Evolutionary conservation across 441 rosid genomes (phyloP).

Genomic region (Jatropha multifida): DNA sequence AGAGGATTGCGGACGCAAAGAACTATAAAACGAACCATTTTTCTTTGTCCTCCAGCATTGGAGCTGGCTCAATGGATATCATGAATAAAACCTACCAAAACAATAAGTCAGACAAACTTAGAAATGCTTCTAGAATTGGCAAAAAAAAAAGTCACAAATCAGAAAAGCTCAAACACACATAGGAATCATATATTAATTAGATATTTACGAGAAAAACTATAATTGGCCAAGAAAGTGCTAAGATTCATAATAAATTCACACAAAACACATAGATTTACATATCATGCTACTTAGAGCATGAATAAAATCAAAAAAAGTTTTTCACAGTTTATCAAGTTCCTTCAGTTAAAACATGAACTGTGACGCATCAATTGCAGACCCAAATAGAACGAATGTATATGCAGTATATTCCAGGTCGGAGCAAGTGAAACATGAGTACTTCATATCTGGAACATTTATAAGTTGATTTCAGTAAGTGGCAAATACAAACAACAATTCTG

Average conservation of each 20-base stretch:
- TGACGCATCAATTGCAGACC: not conserved
- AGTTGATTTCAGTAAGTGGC: not conserved
- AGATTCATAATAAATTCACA: conserved; percentile 7
- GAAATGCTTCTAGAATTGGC: not conserved
- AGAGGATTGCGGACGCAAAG: conserved; percentile 17
- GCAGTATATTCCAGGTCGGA: not conserved
- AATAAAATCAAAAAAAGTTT: not conserved
- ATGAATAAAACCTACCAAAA: conserved; percentile 86
- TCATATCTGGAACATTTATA: not conserved
- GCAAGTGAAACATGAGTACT: not conserved
- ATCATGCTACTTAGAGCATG: not conserved
- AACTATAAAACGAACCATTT: conserved; percentile 69
- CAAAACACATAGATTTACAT: not conserved
- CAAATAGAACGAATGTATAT: not conserved
- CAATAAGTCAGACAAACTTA: conserved; percentile 22
- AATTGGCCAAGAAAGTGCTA: not conserved
- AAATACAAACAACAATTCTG: not conserved
- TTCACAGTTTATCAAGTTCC: not conserved
- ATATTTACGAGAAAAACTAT: not conserved
- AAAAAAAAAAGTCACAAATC: not conserved
- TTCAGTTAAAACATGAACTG: conserved; percentile 3
- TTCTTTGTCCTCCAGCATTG: conserved; percentile 99
- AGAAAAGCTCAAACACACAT: not conserved
- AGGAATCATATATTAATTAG: not conserved
- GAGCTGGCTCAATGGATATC: conserved; percentile 99